Percentiles rank a stretch among this genome's conserved stretches.
Evolutionary conservation across 306 rosid species (phyloP).

Genomic region (Casuarina glauca): DNA sequence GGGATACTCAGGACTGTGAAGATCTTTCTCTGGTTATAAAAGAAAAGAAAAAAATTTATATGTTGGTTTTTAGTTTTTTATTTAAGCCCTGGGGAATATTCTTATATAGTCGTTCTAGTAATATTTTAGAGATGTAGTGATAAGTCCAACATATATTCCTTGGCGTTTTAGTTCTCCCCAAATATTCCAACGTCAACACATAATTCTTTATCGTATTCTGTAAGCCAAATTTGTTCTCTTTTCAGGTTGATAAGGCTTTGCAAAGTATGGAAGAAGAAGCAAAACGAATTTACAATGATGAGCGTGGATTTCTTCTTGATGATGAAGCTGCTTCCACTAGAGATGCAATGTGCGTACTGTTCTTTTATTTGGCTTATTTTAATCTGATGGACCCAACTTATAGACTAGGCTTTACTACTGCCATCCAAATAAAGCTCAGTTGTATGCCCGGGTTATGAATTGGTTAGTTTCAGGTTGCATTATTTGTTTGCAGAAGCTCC

Average conservation of each 20-base stretch:
- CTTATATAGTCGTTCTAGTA: background rate
- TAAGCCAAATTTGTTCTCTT: background rate
- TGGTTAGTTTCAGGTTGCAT: background rate
- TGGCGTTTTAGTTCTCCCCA: background rate
- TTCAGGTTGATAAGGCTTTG: conserved; percentile 91
- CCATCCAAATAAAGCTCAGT: background rate
- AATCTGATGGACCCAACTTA: conserved; percentile 5
- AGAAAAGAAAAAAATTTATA: background rate
- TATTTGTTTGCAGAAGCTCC: background rate
- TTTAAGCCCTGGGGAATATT: background rate
- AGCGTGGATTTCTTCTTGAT: conserved; percentile 74
- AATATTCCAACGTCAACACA: background rate
- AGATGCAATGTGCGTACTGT: conserved; percentile 85
- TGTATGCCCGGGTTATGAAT: background rate
- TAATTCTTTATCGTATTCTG: background rate
- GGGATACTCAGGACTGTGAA: background rate
- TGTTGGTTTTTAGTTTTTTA: background rate
- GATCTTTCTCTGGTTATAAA: background rate
- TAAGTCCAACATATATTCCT: background rate
- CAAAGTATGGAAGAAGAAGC: conserved; percentile 92
- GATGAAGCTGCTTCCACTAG: conserved; percentile 97
- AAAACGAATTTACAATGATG: conserved; percentile 90
- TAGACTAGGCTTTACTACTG: background rate
- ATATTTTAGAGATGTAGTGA: background rate
- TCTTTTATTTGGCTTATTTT: conserved; percentile 5